Evolutionary conservation across 2,329 filamentous ascomycete genomes (phyloP), one percentile per base, ranked within the genome.

Genomic region (Blastomyces parvus): DNA sequence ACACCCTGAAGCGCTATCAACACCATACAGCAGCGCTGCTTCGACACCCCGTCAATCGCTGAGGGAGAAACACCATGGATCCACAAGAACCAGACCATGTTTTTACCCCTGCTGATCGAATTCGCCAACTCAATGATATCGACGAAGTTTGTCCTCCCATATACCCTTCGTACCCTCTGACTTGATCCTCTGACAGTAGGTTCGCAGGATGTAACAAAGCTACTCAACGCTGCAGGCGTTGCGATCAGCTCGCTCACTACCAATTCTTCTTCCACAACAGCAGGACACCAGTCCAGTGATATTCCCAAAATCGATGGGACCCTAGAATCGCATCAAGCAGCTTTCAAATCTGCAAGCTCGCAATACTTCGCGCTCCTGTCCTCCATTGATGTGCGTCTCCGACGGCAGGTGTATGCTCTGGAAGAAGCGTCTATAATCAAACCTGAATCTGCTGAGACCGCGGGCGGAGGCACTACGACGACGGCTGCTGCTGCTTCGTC

Each of bases 341-440:
- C 84, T 0, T 84, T 86, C 69, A 86, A 82, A 83, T 67, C 76
- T 46, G 75, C 81, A 40, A 78, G 79, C 1, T 73, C 76, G 61
- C 81, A 84, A 8, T 94, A 93, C 74, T 86, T 94, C 67, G 81
- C 82, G 0, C 86, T 86, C 1, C 80, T 97, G 2, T 89, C 91
- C 66, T 83, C 82, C 7, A 84, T 94, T 60, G 87, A 90, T 71
- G 88, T 91, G 13, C 81, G 85, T 56, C 83, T 95, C 61, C 88
- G 88, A 65, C 82, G 88, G 48, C 87, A 91, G 72, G 87, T 92
- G 57, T 86, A 88, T 72, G 90, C 88, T 0, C 79, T 96, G 3
- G 90, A 95, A 74, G 90, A 96, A 75, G 89, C 88, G 0, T 84
- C 85, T 50, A 89, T 95, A 66, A 84, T 95, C 69, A 72, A 79